Conservation (phyloP, 169 alveolate species). For the Babesia bigemina region DNA sequence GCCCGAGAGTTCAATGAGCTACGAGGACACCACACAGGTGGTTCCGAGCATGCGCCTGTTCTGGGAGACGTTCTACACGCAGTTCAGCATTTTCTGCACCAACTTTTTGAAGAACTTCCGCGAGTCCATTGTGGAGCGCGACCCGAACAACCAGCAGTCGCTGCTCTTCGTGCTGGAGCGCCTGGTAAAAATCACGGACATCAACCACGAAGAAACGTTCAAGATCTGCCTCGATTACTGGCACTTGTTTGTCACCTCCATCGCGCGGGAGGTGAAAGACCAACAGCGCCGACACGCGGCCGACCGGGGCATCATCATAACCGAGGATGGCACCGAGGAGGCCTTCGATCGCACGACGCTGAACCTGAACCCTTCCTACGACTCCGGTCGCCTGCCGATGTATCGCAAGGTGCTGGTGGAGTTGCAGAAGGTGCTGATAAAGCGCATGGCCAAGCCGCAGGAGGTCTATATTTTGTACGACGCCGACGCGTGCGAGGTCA, state of each 20-base stretch:
- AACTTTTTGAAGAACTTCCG: constrained; percentile 78
- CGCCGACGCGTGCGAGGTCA: constrained; percentile 89
- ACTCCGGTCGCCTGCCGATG: constrained; percentile 34
- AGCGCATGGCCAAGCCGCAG: constrained; percentile 96
- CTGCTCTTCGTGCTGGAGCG: constrained; percentile 70
- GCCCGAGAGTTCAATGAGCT: constrained; percentile 78
- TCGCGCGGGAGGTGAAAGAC: constrained; percentile 80
- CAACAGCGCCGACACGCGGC: constrained; percentile 72
- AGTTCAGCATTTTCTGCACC: constrained; percentile 81
- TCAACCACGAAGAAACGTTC: constrained; percentile 94
- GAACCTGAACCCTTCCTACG: constrained; percentile 44
- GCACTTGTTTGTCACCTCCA: constrained; percentile 89
- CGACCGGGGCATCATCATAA: constrained; percentile 56
- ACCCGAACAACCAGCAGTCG: constrained; percentile 58
- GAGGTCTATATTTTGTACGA: constrained; percentile 90
- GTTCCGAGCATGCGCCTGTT: constrained; percentile 77
- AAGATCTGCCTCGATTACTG: constrained; percentile 96
- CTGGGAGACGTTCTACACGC: constrained; percentile 87
- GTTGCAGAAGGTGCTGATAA: constrained; percentile 84
- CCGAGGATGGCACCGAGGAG: constrained; percentile 34
- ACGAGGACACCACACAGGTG: constrained; percentile 80
- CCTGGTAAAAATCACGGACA: constrained; percentile 70
- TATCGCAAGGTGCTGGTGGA: constrained; percentile 75
- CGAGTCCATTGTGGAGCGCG: constrained; percentile 70
- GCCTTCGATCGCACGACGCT: constrained; percentile 16